Evolutionary conservation across 768 basidiomycete genomes (phyloP), one percentile per base, ranked within the genome.

Genomic region (Agaricus bisporus): DNA sequence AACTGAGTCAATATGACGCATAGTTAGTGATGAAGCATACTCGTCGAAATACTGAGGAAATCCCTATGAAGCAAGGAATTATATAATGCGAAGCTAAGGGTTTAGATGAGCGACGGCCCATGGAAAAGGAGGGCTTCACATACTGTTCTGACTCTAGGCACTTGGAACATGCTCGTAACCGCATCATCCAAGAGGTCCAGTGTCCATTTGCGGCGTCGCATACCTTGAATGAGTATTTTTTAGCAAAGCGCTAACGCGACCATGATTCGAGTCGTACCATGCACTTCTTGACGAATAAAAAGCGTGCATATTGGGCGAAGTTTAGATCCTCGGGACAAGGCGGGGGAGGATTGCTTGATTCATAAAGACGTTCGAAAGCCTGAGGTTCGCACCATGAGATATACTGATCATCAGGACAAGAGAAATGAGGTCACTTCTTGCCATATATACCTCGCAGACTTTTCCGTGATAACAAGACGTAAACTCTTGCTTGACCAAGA

Each of bases 401-500:
- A 14, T 11, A n/a, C 12, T 11, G 14, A 3, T 11, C 32, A 32
- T 32, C 32, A 25, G 1, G 28, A 43, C 37, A 14, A 26, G 29
- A 22, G 14, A 14, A 35, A 28, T 55, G 28, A 3, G 49, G 1
- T 25, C 46, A 67, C 69, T 22, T 53, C 20, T 55, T 66, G 66
- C 75, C 75, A 78, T 0, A 73, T 20, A 38, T 37, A 54, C 11
- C 52, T 57, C 3, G 64, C 57, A 3, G 51, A 43, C 15, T 58
- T 59, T 8, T 58, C 55, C 49, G 70, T 55, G 25, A 78, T 59
- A 6, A 74, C 63, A 4, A 48, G 54, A 18, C 71, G 67, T 43
- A 77, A 59, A 1, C 51, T 61, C 58, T 71, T 70, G 35, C 62
- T 69, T 1, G 73, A 65, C 43, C 71, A 59, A 0, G 72, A 68